Conservation (phyloP, 2,329 filamentous ascomycete species). For the Fusarium bactridioides region DNA sequence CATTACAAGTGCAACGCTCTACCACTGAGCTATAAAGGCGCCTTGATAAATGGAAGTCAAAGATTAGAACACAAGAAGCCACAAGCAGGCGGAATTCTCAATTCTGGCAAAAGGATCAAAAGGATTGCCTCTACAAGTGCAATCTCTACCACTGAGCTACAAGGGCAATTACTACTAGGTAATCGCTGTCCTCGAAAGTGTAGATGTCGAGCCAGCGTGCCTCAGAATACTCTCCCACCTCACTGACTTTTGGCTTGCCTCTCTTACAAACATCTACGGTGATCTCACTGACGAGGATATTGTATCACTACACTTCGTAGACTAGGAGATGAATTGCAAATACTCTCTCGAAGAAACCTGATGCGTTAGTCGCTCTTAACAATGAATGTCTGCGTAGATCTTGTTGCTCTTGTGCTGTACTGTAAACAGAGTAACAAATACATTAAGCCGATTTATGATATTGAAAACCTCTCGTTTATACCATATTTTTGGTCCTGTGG, state of each 20-base stretch:
- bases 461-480: background rate
- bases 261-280: background rate
- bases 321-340: no score
- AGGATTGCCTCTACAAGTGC: slow-evolving; percentile 35
- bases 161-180: slow-evolving; percentile 9
- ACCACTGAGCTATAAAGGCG: slow-evolving; percentile 37
- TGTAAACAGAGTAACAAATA: background rate
- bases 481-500: background rate
- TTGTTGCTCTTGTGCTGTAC: background rate
- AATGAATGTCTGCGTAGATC: background rate
- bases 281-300: background rate
- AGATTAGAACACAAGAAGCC: background rate
- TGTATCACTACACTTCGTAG: background rate
- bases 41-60: background rate
- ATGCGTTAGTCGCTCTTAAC: background rate
- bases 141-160: slow-evolving; percentile 38
- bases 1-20: slow-evolving; percentile 38
- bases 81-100: no score
- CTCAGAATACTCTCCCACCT: no score
- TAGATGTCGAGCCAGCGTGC: background rate
- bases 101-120: background rate
- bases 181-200: background rate
- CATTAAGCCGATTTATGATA: background rate
- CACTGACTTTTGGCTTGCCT: background rate
- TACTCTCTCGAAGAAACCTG: background rate